These are phyloP conservation scores for Firmiana major DNA, from an alignment of 345 rosid species.

Conservation along the genomic window DNA sequence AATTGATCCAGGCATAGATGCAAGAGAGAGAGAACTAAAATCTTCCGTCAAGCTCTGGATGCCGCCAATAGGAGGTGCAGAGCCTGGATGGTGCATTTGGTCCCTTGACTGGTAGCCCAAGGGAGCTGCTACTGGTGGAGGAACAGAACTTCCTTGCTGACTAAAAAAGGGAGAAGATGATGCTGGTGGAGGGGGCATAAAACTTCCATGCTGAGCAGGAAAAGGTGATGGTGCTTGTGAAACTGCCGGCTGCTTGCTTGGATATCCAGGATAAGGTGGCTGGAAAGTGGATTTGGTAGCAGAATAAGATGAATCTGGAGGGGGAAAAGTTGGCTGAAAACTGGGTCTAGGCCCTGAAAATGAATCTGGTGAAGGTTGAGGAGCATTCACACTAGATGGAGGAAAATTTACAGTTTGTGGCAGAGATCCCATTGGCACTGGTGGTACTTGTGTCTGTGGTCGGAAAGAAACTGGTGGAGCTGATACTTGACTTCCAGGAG, in stretches of 20 bases:
- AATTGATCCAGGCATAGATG: constrained; percentile 72
- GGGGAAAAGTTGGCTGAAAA: constrained; percentile 50
- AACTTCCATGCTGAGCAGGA: constrained; percentile 54
- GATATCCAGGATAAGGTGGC: constrained; percentile 62
- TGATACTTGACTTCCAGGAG: constrained; percentile 52
- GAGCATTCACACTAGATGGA: constrained; percentile 32
- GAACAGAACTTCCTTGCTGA: constrained; percentile 49
- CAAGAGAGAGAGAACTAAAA: constrained; percentile 73
- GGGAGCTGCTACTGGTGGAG: constrained; percentile 34
- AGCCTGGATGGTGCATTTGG: constrained; percentile 55
- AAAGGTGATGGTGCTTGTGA: constrained; percentile 49
- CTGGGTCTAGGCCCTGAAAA: constrained; percentile 37
- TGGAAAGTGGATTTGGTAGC: constrained; percentile 34
- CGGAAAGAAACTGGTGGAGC: constrained; percentile 34
- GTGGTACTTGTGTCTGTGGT: constrained; percentile 48
- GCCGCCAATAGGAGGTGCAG: constrained; percentile 63
- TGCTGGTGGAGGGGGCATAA: constrained; percentile 33
- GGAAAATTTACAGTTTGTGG: constrained; percentile 39
- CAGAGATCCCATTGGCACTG: constrained; percentile 61
- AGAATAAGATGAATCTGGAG: constrained; percentile 37
- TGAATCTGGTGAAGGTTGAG: constrained; percentile 38
- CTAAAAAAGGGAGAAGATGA: constrained; percentile 47
- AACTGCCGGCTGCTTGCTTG: constrained; percentile 40
- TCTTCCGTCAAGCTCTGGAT: constrained; percentile 79
- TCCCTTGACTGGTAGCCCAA: constrained; percentile 42